Evolutionary conservation across 2,329 filamentous ascomycete species (phyloP), one percentile per base, ranked within the genome.

Genomic region (Lachnellula occidentalis): DNA sequence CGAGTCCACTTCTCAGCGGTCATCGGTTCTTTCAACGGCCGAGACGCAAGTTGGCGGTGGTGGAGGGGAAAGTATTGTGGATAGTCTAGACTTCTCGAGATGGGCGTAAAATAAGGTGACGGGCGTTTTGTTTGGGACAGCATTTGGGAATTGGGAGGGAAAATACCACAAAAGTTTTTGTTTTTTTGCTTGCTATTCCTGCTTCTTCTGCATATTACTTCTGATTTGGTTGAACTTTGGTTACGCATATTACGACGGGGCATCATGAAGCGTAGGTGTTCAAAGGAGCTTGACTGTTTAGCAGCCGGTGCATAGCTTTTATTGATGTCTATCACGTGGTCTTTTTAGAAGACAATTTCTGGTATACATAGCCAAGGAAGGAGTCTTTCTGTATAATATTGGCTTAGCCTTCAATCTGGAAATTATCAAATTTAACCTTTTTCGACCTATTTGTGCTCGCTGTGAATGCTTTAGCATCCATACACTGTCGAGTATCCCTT

Each of bases 1-100:
- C 65, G 81, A 85, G 58, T 74, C 77, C 60, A 73, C 60, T 9
- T 83, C 80, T 50, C 81, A 85, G 69, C 75, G 82, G 42, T 81
- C 79, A 5, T 83, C 79, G n/a, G 74, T 79, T 59, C 68, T 83
- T n/a, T 77, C 75, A 9, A 75, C 78, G 5, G 78, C 78, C 52
- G 79, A 80, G 53, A 79, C 79, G 1, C 82, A 85, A 64, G 68
- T 75, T 24, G 62, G 59, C 21, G 47, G 45, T 27, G 54, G 34
- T 41, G 54, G 53, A 5, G 64, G 69, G 34, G 67, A 67, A 34
- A 66, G 59, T 43, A 59, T 70, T 53, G 59, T 67, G 37, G 64
- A 66, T 27, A 55, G 51, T 57, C 57, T 70, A 41, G 68, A 70
- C 51, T 70, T 70, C 59, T 70, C 67, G 42, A 63, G 57, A 53